Base-by-base conservation (phyloP, 331 rosid genomes). In the Dryas integrifolia region DNA sequence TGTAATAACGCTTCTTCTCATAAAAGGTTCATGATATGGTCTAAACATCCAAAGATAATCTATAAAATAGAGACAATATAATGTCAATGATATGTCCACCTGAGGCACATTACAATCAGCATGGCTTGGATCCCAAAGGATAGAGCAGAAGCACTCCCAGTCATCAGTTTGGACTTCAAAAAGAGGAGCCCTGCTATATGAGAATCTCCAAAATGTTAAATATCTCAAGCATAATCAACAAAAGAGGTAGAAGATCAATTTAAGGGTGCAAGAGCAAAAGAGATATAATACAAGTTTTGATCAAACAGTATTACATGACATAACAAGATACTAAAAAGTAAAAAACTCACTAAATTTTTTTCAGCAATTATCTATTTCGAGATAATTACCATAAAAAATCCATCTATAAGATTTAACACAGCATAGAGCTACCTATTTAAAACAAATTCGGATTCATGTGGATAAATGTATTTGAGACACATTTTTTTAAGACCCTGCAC, bases 31-130 rank as follows among this genome's bases (percentile, higher is more conserved):
- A 68, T 51, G 13, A 38, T 13, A 40, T 18, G 64, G 26, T 18
- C 30, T 41, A 18, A 18, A 21, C 18, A 68, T 53, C 10, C 12
- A 11, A 5, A 56, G 14, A 46, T 15, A 44, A 15, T 44, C 45
- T 15, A 30, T 5, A 3, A 16, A 46, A 5, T 9, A 44, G 26
- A 79, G 64, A 79, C 41, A 21, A 21, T 21, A 66, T 16, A 4
- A 16, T 45, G 51, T 40, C 51, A 58, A 63, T 21, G 52, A 67
- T 79, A 76, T 72, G 72, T 77, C 77, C 79, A 93, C 98, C 98
- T 93, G 98, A 69, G 94, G 94, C 66, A 82, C 96, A 40, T 92
- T 87, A 84, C 98, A 92, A 82, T 92, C 97, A 80, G 97, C 96
- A 61, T 80, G 88, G 70, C 80, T 70, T 79, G 98, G 92, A 81